Evolutionary conservation across 2,329 filamentous ascomycete species (phyloP), one percentile per base, ranked within the genome.

Genomic region (Cladosporium sp.): DNA sequence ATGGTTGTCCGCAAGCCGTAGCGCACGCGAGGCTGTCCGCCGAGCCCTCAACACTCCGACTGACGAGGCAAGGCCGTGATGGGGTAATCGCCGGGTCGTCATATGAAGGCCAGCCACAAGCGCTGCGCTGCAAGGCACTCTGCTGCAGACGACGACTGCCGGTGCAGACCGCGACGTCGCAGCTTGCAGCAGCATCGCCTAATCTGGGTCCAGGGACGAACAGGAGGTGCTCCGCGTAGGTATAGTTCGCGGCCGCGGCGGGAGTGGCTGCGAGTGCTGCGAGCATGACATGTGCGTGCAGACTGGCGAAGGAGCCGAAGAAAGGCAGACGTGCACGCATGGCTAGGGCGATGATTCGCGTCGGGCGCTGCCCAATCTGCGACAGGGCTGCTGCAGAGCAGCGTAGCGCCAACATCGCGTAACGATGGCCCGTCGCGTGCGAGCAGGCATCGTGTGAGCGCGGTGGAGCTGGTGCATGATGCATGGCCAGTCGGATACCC

Each of bases 201-300:
- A 28, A 35, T 25, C 25, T n/a, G 25, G 24, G 8, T n/a, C 24
- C 28, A 32, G 45, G 45, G 28, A 28, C 45, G 25, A 47, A 19
- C 45, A 48, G 40, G 13, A 44, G 19, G 45, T 15, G 28, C 17
- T 8, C 25, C n/a, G n/a, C n/a, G n/a, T n/a, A n/a, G n/a, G n/a
- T n/a, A 35, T n/a, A 25, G 24, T 4, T 20, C 12, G 42, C 22
- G 22, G 42, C n/a, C 42, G 42, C 15, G 42, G 42, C 24, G 42
- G 22, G 8, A 44, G 22, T n/a, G 13, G 39, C 20, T 25, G 13
- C 40, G 22, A 10, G 20, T 25, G n/a, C 40, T 44, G 40, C 40
- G 28, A 28, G n/a, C 44, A 48, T 48, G 49, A 52, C 49, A 52
- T 52, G 36, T 52, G 49, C 22, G 20, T 52, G 49, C 49, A 52